Percentiles rank a stretch among this genome's conserved stretches.
Evolutionary conservation across 345 rosid genomes (phyloP).

Genomic region (Arabidopsis thaliana): TAIR10.1 NC_003074.8:8100501-8101000

Average conservation of each 20-base stretch:
- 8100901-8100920: slow-evolving; percentile 24
- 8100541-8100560: slow-evolving; percentile 68
- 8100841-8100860: slow-evolving; percentile 54
- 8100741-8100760: slow-evolving; percentile 36
- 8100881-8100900: slow-evolving; percentile 20
- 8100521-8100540: slow-evolving; percentile 74
- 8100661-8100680: slow-evolving; percentile 6
- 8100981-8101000: not conserved
- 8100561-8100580: slow-evolving; percentile 15
- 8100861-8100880: slow-evolving; percentile 23
- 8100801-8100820: not conserved
- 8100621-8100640: slow-evolving; percentile 4
- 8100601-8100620: slow-evolving; percentile 15
- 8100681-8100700: slow-evolving; percentile 18
- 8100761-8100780: slow-evolving; percentile 30
- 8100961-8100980: slow-evolving; percentile 3
- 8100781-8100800: slow-evolving; percentile 33
- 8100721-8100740: slow-evolving; percentile 83
- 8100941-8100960: too few species aligned
- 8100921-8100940: too few species aligned
- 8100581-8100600: not conserved
- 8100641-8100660: not conserved
- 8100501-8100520: slow-evolving; percentile 73
- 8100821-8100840: not conserved
- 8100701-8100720: slow-evolving; percentile 33